Base-by-base conservation (phyloP, 169 alveolate genomes). In the Besnoitia besnoiti region DNA sequence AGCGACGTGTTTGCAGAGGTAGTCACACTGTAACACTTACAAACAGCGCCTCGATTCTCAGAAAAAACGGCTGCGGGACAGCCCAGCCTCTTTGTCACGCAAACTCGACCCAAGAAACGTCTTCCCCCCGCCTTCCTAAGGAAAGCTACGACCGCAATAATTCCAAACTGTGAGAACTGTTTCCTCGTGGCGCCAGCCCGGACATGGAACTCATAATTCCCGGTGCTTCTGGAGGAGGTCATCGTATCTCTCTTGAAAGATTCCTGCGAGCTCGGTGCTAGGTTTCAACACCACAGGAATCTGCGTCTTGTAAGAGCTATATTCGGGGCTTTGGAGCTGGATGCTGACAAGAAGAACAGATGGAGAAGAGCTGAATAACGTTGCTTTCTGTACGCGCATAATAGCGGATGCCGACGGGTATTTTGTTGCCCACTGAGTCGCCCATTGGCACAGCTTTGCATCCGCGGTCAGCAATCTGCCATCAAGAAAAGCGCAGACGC, bases 391-490 rank as follows among this genome's bases (percentile, higher is more conserved):
- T 27, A 77, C 12, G 2, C 12, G 87, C 87, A 77, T 37, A 21
- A 35, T 77, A 14, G 87, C 87, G 14, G 87, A 77, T 3, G 87
- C 40, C 0, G 87, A 77, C 14, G 87, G 55, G 59, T 40, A 77
- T 5, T 16, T n/a, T 35, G 35, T 44, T 3, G 16, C 61, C 87
- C 12, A 42, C 1, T 2, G 35, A 3, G 16, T 37, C 30, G 87
- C 87, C 87, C 87, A 77, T 35, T 8, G 40, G 59, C 87, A 77
- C 87, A 77, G 87, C 50, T 77, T 16, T 19, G 47, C 10, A 14
- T 42, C 87, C 59, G n/a, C 30, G 5, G 87, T 42, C 19, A 16
- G 59, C 50, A 77, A 55, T 44, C 87, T 19, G 87, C 87, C 87
- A 44, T 77, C 87, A 21, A 77, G 59, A 35, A 37, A 77, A 16